Conservation (phyloP, 148 eudicot genomes). For the Arbutus unedo region DNA sequence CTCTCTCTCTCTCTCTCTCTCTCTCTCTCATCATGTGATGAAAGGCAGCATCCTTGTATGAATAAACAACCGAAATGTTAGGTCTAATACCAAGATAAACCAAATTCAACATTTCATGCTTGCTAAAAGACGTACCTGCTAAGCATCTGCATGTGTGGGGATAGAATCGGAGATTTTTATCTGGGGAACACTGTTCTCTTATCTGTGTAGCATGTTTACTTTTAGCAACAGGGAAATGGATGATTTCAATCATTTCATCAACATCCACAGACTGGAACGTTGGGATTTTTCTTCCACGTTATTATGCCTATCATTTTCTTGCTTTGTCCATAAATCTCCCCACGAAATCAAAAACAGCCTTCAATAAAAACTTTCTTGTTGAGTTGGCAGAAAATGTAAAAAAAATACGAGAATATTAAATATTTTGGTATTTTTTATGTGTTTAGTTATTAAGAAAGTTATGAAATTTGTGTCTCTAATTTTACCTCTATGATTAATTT, state of each 20-base stretch:
- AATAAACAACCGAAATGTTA: conserved; percentile 5
- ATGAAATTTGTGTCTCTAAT: no score
- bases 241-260: not conserved
- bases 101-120: not conserved
- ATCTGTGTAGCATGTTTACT: not conserved
- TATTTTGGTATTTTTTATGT: no score
- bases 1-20: conserved; percentile 13
- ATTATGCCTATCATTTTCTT: no score
- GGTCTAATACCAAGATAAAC: conserved; percentile 12
- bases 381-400: no score
- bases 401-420: no score
- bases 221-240: not conserved
- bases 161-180: conserved; percentile 30
- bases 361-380: no score
- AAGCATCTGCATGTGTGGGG: conserved; percentile 11
- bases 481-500: no score
- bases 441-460: no score
- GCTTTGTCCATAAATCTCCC: no score
- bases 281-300: not conserved
- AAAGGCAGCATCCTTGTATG: conserved; percentile 4
- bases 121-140: not conserved
- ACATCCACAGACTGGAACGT: not conserved
- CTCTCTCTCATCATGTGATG: conserved; percentile 31
- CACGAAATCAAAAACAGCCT: no score
- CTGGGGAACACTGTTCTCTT: not conserved